Percentiles rank a stretch among this genome's conserved stretches.
These are phyloP conservation scores for Begonia peltatifolia DNA, from an alignment of 306 rosid genomes.

Conservation along the genomic window DNA sequence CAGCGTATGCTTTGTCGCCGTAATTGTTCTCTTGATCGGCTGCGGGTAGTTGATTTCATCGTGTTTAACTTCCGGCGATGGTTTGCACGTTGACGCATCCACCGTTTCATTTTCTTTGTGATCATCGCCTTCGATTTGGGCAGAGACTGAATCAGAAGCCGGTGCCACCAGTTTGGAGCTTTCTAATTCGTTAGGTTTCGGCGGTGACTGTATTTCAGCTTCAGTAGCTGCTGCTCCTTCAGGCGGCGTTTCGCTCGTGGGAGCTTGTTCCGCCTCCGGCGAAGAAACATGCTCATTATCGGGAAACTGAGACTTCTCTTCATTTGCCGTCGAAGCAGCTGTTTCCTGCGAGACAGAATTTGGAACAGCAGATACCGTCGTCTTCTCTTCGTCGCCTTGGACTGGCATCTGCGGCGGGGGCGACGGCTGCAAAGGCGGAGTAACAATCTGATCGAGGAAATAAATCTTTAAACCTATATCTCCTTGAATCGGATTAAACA, in stretches of 20 bases:
- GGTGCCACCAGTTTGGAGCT: background rate
- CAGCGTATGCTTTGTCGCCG: conserved; percentile 17
- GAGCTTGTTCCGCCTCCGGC: background rate
- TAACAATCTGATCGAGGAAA: conserved; percentile 20
- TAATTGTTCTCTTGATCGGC: conserved; percentile 23
- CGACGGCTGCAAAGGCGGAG: conserved; percentile 2
- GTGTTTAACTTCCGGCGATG: conserved; percentile 25
- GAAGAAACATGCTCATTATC: background rate
- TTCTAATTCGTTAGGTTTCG: background rate
- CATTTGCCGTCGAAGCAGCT: background rate
- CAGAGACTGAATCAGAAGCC: background rate
- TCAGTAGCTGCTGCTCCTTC: background rate
- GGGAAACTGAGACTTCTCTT: background rate
- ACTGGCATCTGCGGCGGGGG: conserved; percentile 1
- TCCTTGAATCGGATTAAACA: conserved; percentile 43
- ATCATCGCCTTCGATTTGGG: background rate
- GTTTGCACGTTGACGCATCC: conserved; percentile 6
- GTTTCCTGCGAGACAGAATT: conserved; percentile 5
- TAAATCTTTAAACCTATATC: conserved; percentile 70
- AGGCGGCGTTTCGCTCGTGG: background rate
- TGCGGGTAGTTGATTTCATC: conserved; percentile 29
- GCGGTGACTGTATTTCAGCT: background rate
- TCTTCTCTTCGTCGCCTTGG: conserved; percentile 8
- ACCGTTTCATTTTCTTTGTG: conserved; percentile 7
- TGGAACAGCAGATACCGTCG: conserved; percentile 1